Base-by-base conservation (phyloP, 2,329 filamentous ascomycete species). In the Cytospora piceicola region DNA sequence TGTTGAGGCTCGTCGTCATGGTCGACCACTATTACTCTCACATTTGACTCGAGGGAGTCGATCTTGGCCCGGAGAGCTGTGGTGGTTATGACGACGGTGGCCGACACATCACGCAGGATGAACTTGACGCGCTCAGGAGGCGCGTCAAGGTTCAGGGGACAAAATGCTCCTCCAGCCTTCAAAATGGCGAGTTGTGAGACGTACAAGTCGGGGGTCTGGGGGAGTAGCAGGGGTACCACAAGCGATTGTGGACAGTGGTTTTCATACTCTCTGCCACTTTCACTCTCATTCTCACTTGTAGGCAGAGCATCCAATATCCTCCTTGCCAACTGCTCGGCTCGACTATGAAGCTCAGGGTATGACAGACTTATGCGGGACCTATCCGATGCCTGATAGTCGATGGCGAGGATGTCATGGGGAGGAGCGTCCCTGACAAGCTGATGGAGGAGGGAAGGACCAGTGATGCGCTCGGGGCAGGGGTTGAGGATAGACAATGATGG, bases 141-240 rank as follows among this genome's bases (percentile, higher is more conserved):
- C 0, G 89, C 86, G 76, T 96, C 93, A 58, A 91, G 82, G 67
- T 90, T 90, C 64, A 97, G 79, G 0, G 94, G 93, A 70, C 93
- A 97, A 72, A 97, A 97, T 0, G 92, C 92, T 42, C 86, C 91
- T 8, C 94, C 94, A 15, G 88, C 88, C 75, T 94, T 93, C 56
- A 97, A 80, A 61, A 94, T 86, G 4, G 90, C 93, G 54, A 97
- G 76, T 68, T 92, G 85, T 1, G 91, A 83, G 64, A 95, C 83
- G 76, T 97, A 97, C 29, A 97, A 82, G 56, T 89, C 83, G 12
- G 89, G 87, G 17, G 86, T 90, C 77, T 97, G 94, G 2, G 90
- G 89, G 20, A 96, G 77, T 24, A 96, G 82, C 2, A 97, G 79
- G 0, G 94, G 93, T 46, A 97, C 82, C 42, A 96, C 77, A 20